Evolutionary conservation across 116 monocot genomes (phyloP), one percentile per base, ranked within the genome.

Genomic region (Zostera marina): DNA sequence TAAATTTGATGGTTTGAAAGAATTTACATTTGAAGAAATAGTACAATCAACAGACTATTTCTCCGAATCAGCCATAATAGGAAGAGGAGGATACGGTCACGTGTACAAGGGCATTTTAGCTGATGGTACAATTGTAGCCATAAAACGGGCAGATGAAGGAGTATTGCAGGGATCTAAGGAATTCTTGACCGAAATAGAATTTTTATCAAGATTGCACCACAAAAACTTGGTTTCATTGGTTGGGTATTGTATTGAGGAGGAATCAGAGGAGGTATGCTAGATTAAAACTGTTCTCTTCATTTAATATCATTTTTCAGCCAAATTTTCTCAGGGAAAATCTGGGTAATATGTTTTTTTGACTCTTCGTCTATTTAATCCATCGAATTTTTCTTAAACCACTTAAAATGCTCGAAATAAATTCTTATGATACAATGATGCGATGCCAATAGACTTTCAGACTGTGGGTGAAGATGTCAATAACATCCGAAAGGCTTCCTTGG

Each of bases 231-330:
- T 93, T 66, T 84, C 88, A 24, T 71, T 93, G 63, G 60, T 88
- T 49, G 93, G 93, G 43, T 93, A 79, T 70, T 93, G 93, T 56
- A 61, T 79, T 69, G 93, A 93, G 62, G 93, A 93, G 62, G 64
- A 72, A 56, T 79, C 73, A 66, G 93, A 93, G 53, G 88, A 88
- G 84, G 93, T 93, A 66, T 10, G 26, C 7, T 52, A 12, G 16
- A 23, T 22, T 16, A 24, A 53, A 59, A 19, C 21, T n/a, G 15
- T 63, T 0, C 20, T 51, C 41, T 39, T 38, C 3, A 20, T 24
- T 22, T 52, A 21, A 13, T 47, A 15, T 61, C 19, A 63, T 63
- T 48, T 5, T 17, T 39, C 32, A 32, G 32, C 32, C 32, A 1
- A 26, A 26, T 26, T n/a, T n/a, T n/a, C n/a, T n/a, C n/a, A n/a